These are phyloP conservation scores for Leccinum incarnatum DNA, from an alignment of 768 basidiomycete genomes.

Conservation along the genomic window DNA sequence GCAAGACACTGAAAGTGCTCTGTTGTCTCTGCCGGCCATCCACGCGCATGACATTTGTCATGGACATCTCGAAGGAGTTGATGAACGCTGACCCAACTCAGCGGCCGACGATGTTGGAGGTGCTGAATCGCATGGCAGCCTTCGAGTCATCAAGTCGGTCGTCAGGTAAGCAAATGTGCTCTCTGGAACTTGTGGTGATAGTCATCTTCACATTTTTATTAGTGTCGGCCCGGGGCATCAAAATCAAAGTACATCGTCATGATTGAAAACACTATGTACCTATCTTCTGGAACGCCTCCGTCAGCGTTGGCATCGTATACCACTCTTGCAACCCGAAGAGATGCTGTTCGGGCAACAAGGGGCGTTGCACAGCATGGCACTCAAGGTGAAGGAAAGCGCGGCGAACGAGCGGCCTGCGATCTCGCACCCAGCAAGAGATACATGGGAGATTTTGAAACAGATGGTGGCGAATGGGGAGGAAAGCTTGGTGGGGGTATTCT, in stretches of 20 bases:
- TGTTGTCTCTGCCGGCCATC: background rate
- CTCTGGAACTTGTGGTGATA: background rate
- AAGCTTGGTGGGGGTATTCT: background rate
- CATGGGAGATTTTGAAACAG: slow-evolving; percentile 64
- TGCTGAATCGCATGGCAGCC: background rate
- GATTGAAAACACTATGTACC: slow-evolving; percentile 27
- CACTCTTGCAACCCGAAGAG: slow-evolving; percentile 26
- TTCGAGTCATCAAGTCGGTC: slow-evolving; percentile 53
- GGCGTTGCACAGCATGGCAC: slow-evolving; percentile 58
- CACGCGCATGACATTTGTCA: background rate
- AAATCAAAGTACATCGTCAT: no score
- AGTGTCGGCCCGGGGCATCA: slow-evolving; percentile 27
- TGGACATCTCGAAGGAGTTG: background rate
- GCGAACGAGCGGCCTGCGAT: slow-evolving; percentile 69
- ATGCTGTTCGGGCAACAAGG: slow-evolving; percentile 64
- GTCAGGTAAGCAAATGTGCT: slow-evolving; percentile 47
- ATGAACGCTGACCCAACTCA: background rate
- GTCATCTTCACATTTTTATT: slow-evolving; percentile 1
- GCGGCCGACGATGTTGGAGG: background rate
- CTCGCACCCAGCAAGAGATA: slow-evolving; percentile 73
- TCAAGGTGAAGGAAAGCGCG: slow-evolving; percentile 70
- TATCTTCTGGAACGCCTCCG: slow-evolving; percentile 43
- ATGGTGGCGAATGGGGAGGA: slow-evolving; percentile 26
- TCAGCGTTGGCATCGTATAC: slow-evolving; percentile 56
- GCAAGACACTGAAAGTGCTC: background rate